Conservation (phyloP, 768 basidiomycete genomes). For the Boletus patriciae region DNA sequence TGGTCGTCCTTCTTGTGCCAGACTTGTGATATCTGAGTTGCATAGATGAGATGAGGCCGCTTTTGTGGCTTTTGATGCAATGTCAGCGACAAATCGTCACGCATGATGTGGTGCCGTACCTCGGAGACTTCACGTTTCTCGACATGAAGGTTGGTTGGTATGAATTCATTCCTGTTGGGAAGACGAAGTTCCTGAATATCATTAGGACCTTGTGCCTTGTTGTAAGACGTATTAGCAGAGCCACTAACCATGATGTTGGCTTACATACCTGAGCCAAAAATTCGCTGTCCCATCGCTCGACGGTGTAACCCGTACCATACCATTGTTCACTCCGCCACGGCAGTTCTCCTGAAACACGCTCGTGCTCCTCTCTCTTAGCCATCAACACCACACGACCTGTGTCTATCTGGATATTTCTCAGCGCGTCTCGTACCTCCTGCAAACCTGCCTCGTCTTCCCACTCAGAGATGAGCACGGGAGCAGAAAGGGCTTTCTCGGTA, state of each 20-base stretch:
- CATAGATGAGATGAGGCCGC: slow-evolving; percentile 72
- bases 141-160: slow-evolving; percentile 83
- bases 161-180: slow-evolving; percentile 86
- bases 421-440: slow-evolving; percentile 56
- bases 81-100: background rate
- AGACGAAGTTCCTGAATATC: slow-evolving; percentile 69
- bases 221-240: slow-evolving; percentile 1
- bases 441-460: slow-evolving; percentile 61
- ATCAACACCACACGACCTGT: slow-evolving; percentile 74
- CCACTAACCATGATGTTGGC: background rate
- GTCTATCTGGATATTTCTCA: slow-evolving; percentile 57
- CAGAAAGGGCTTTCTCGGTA: slow-evolving; percentile 70
- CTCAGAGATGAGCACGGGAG: slow-evolving; percentile 67
- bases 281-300: slow-evolving; percentile 65
- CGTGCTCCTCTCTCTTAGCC: slow-evolving; percentile 66
- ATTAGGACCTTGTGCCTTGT: slow-evolving; percentile 63
- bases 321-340: slow-evolving; percentile 81
- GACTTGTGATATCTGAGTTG: slow-evolving; percentile 68
- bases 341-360: slow-evolving; percentile 48
- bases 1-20: slow-evolving; percentile 98
- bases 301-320: slow-evolving; percentile 87
- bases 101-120: slow-evolving; percentile 39
- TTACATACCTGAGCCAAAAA: slow-evolving; percentile 55
- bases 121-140: slow-evolving; percentile 67
- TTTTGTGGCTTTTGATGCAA: slow-evolving; percentile 56